Conservation (phyloP, 805 yeast genomes). For the Candida palmyrensis region DNA sequence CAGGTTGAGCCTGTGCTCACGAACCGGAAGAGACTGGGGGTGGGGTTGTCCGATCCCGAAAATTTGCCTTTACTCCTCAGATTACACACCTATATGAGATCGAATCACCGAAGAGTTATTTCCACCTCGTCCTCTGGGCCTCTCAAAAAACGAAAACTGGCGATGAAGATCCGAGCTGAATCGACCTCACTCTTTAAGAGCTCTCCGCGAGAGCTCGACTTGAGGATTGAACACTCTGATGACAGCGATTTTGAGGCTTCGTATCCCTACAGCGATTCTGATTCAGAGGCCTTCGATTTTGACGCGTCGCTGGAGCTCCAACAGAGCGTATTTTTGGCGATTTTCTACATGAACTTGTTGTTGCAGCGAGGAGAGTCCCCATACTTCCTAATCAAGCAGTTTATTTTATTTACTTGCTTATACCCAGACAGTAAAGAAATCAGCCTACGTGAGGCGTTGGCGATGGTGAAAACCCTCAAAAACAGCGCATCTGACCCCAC, state of each 20-base stretch:
- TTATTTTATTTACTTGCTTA: slow-evolving; percentile 17
- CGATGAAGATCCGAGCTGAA: too few relatives aligned
- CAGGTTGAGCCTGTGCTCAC: slow-evolving; percentile 2
- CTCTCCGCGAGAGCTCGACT: slow-evolving; percentile 1
- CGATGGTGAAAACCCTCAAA: slow-evolving; percentile 2
- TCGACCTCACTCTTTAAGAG: not conserved
- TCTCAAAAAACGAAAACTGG: not conserved
- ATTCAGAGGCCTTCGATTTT: slow-evolving; percentile 3
- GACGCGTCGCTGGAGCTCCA: slow-evolving; percentile 2
- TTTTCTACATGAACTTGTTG: slow-evolving; percentile 12
- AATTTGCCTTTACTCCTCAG: slow-evolving; percentile 13
- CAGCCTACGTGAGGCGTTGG: not conserved
- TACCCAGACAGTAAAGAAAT: slow-evolving; percentile 12
- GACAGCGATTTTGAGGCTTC: slow-evolving; percentile 19
- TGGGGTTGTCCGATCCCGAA: slow-evolving; percentile 12
- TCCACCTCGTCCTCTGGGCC: not conserved
- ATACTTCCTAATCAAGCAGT: slow-evolving; percentile 16
- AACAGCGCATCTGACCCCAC: slow-evolving; percentile 1
- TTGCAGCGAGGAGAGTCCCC: slow-evolving; percentile 26
- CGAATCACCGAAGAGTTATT: not conserved
- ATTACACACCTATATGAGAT: slow-evolving; percentile 11
- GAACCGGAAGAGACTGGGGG: slow-evolving; percentile 8
- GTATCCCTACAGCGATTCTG: slow-evolving; percentile 5
- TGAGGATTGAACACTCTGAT: slow-evolving; percentile 10
- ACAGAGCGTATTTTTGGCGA: slow-evolving; percentile 10